Percentiles rank a stretch among this genome's conserved stretches.
Conservation (phyloP, 768 basidiomycete genomes). For the Xanthoconium stramineum region DNA sequence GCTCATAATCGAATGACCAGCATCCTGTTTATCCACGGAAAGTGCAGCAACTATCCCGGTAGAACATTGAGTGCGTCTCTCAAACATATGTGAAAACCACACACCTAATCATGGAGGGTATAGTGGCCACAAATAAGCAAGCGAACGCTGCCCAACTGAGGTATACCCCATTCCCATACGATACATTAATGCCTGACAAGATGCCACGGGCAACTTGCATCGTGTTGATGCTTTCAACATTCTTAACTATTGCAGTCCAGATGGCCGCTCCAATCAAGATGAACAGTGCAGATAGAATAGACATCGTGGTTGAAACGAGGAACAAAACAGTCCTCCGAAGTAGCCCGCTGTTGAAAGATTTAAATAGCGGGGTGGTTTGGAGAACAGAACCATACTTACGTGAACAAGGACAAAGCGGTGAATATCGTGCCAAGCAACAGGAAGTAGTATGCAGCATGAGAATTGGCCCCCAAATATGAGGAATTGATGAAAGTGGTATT, state of each 20-base stretch:
- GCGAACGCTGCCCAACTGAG: conserved; percentile 76
- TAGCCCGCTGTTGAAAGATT: conserved; percentile 50
- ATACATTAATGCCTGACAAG: conserved; percentile 60
- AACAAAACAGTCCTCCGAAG: conserved; percentile 64
- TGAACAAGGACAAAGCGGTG: conserved; percentile 60
- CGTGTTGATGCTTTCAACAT: conserved; percentile 56
- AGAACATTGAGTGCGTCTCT: neutral
- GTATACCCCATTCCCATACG: conserved; percentile 59
- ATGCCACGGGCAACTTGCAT: conserved; percentile 40
- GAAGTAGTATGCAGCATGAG: conserved; percentile 73
- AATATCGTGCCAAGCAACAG: conserved; percentile 69
- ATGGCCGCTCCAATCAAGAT: conserved; percentile 68
- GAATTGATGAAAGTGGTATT: conserved; percentile 57
- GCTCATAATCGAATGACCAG: conserved; percentile 23
- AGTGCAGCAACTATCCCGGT: conserved; percentile 65
- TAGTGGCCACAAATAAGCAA: conserved; percentile 56
- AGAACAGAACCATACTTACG: conserved; percentile 43
- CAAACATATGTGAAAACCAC: conserved; percentile 19
- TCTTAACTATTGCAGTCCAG: conserved; percentile 75
- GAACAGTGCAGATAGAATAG: conserved; percentile 57
- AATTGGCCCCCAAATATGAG: conserved; percentile 56
- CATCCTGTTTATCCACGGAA: conserved; percentile 57
- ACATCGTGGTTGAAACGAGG: conserved; percentile 61
- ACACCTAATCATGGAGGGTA: conserved; percentile 79
- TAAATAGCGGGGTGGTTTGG: neutral